These are phyloP conservation scores for Actinomucor elegans DNA, from an alignment of 371 early-diverging fungal genomes.

Conservation along the genomic window DNA sequence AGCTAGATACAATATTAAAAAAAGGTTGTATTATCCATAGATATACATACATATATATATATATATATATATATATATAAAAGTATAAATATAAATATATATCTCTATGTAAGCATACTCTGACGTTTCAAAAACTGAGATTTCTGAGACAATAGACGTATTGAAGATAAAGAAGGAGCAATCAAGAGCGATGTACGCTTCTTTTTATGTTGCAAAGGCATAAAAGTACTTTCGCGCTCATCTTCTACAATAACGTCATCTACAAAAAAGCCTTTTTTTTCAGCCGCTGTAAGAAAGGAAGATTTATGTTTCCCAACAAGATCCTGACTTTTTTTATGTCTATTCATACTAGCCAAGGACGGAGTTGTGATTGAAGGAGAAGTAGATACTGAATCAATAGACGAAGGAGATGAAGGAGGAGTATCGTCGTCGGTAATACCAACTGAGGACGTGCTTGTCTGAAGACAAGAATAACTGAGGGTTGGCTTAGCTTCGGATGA, in stretches of 20 bases:
- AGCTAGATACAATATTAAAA: neutral
- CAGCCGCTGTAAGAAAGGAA: too few species aligned
- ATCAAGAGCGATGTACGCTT: slow-evolving; percentile 14
- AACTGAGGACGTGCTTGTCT: neutral
- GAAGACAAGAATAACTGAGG: too few species aligned
- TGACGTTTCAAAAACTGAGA: slow-evolving; percentile 22
- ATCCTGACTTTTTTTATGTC: too few species aligned
- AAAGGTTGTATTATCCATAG: neutral
- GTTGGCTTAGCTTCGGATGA: neutral
- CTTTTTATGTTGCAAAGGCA: slow-evolving; percentile 8
- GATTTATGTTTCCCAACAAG: too few species aligned
- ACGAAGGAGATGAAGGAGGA: slow-evolving; percentile 5
- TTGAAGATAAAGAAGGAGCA: slow-evolving; percentile 16
- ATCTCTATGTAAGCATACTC: slow-evolving; percentile 3
- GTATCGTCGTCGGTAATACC: neutral
- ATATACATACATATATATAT: neutral
- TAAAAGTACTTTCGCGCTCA: too few species aligned
- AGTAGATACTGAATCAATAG: neutral
- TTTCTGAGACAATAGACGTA: slow-evolving; percentile 21
- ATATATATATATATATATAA: neutral
- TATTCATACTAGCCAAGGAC: too few species aligned
- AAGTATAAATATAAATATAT: neutral
- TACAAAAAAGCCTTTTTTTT: too few species aligned
- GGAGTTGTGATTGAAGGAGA: neutral
- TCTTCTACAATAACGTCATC: too few species aligned